These are phyloP conservation scores for Anacardium occidentale DNA, from an alignment of 345 rosid species.

Conservation along the genomic window DNA sequence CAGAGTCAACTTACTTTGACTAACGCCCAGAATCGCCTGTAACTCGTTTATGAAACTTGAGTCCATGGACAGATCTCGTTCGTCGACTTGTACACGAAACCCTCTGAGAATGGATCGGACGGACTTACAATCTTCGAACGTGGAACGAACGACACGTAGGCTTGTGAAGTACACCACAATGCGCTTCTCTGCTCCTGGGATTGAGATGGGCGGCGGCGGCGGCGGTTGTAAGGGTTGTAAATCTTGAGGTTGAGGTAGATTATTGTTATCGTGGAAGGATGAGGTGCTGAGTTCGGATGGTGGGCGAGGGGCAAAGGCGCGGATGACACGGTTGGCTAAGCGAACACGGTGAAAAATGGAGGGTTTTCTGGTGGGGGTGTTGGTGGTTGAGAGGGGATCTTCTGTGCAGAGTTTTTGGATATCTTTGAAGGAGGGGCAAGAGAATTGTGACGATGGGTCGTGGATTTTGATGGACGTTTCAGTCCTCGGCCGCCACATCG, in stretches of 20 bases:
- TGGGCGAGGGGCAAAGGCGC: slow-evolving; percentile 35
- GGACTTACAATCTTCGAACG: slow-evolving; percentile 67
- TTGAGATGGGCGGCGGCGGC: slow-evolving; percentile 26
- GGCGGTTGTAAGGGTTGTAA: slow-evolving; percentile 25
- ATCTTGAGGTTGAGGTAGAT: neutral
- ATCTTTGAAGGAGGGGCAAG: slow-evolving; percentile 72
- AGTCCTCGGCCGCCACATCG: slow-evolving; percentile 91
- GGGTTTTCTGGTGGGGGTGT: slow-evolving; percentile 23
- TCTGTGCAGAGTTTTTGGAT: slow-evolving; percentile 52
- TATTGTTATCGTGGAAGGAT: neutral
- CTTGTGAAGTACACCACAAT: slow-evolving; percentile 81
- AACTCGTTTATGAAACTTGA: slow-evolving; percentile 56
- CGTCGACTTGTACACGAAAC: slow-evolving; percentile 68
- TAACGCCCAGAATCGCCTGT: slow-evolving; percentile 31
- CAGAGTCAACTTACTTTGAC: slow-evolving; percentile 36
- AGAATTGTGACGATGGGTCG: slow-evolving; percentile 37
- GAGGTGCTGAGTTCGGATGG: slow-evolving; percentile 19
- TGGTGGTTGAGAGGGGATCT: slow-evolving; percentile 31
- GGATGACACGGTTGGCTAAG: slow-evolving; percentile 46
- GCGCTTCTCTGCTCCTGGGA: slow-evolving; percentile 56
- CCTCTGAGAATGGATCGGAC: slow-evolving; percentile 69
- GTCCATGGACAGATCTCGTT: slow-evolving; percentile 90
- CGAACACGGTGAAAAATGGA: slow-evolving; percentile 64
- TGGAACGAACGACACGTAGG: slow-evolving; percentile 70
- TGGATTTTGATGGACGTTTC: slow-evolving; percentile 57